Base-by-base conservation (phyloP, 1,139 yeast species). In the Diutina rugosa region DNA sequence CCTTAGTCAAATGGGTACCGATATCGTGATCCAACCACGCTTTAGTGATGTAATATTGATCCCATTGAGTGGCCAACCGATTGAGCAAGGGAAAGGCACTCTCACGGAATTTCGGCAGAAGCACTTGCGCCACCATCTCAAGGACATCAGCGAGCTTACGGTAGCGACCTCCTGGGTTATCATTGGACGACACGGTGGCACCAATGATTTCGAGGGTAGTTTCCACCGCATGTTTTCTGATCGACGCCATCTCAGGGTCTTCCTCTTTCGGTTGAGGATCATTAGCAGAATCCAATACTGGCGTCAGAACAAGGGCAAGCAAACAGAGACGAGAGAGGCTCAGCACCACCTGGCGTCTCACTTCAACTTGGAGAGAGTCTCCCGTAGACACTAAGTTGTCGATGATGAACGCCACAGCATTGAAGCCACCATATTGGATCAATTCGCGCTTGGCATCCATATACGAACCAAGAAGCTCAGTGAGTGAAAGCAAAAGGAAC, bases 401-500 rank as follows among this genome's bases (percentile, higher is more conserved):
- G 14, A 35, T 35, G 14, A 35, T 35, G n/a, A 35, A 35, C n/a
- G 41, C 41, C 41, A 35, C 41, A n/a, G 41, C 41, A 12, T 35
- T 35, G 41, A n/a, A 10, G 14, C 41, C 41, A n/a, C 14, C 41
- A 35, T 35, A 35, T 10, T 35, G n/a, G 2, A 91, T 72, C 64
- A 91, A 87, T 63, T 90, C 97, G 56, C 87, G 76, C 66, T 91
- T 91, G 58, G 93, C 82, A 59, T 82, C 84, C 61, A 85, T 86
- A 68, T 90, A 91, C 1, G 96, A 87, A 2, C 85, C 82, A 21
- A 90, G 69, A 16, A 90, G 71, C 63, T 91, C 98, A 0, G 85
- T 77, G 46, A 90, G 69, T 0, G 82, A 71, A 63, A 85, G 89
- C 49, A 91, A 70, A 51, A 91, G 69, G 65, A 85, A 88, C 55